Evolutionary conservation across 176 grass and related monocot genomes (phyloP).

Genomic region (Oryza meyeriana): DNA sequence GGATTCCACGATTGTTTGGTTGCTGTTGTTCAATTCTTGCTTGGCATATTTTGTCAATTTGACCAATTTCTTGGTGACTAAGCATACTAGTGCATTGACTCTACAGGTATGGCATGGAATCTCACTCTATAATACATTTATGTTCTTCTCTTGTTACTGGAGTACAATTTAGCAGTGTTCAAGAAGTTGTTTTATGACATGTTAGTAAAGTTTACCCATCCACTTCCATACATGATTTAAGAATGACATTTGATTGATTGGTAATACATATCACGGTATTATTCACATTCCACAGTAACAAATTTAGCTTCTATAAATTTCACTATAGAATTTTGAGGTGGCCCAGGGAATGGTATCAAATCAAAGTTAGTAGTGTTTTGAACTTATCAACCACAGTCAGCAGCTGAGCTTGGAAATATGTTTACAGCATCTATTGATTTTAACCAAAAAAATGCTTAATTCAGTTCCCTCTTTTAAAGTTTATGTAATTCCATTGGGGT

Average conservation of each 20-base stretch:
- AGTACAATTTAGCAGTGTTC: not conserved
- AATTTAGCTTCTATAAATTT: slow-evolving; percentile 10
- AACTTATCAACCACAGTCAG: not conserved
- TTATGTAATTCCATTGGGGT: not conserved
- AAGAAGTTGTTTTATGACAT: not conserved
- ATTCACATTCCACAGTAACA: not conserved
- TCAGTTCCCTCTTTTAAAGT: not conserved
- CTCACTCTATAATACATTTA: slow-evolving; percentile 11
- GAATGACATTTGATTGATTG: not conserved
- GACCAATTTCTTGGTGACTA: slow-evolving; percentile 95
- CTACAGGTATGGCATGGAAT: slow-evolving; percentile 53
- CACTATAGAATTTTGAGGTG: not conserved
- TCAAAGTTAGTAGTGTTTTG: not conserved
- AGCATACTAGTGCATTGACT: slow-evolving; percentile 83
- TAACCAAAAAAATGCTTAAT: slow-evolving; percentile 10
- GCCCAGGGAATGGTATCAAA: slow-evolving; percentile 1
- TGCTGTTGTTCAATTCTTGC: slow-evolving; percentile 73
- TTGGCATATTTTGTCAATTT: slow-evolving; percentile 83
- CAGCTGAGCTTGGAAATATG: slow-evolving; percentile 17
- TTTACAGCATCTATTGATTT: not conserved
- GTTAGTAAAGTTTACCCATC: not conserved
- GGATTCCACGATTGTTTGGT: slow-evolving; percentile 68
- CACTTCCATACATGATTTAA: not conserved
- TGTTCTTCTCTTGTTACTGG: not conserved
- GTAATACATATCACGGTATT: not conserved